A percentile compares a stretch with the other conserved stretches of the same genome.
These are phyloP conservation scores for Cordyceps tenuipes DNA, from an alignment of 2,329 filamentous ascomycete species.

Conservation along the genomic window DNA sequence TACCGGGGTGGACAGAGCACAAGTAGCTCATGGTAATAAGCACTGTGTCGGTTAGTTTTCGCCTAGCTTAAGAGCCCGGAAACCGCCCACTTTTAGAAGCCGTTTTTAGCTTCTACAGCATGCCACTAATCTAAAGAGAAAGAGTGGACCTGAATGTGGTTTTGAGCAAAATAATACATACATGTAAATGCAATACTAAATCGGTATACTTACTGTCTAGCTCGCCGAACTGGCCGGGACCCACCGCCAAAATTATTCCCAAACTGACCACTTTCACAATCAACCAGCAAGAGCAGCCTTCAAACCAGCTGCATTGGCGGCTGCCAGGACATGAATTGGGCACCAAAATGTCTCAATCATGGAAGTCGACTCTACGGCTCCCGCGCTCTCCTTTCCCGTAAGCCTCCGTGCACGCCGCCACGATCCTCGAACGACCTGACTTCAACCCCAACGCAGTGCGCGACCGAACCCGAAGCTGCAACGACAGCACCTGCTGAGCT, in stretches of 20 bases:
- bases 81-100: too few species aligned
- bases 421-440: slow-evolving; percentile 5
- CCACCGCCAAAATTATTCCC: not conserved
- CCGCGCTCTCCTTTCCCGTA: slow-evolving; percentile 69
- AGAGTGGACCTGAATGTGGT: too few species aligned
- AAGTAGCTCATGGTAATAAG: too few species aligned
- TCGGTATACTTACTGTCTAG: too few species aligned
- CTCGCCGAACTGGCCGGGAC: not conserved
- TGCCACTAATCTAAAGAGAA: too few species aligned
- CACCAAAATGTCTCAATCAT: slow-evolving; percentile 46
- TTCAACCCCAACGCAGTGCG: slow-evolving; percentile 29
- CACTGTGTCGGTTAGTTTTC: too few species aligned
- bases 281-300: not conserved
- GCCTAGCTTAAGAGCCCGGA: too few species aligned
- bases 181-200: too few species aligned
- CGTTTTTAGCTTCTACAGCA: too few species aligned
- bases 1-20: too few species aligned
- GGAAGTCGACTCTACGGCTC: slow-evolving; percentile 66
- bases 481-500: slow-evolving; percentile 59
- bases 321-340: slow-evolving; percentile 21
- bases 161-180: too few species aligned
- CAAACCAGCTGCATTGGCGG: not conserved
- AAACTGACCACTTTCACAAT: not conserved
- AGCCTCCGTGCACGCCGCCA: slow-evolving; percentile 19
- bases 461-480: slow-evolving; percentile 43